Base-by-base conservation (phyloP, 1,284 basidiomycete species). In the Trichosporon coremiiforme region DNA sequence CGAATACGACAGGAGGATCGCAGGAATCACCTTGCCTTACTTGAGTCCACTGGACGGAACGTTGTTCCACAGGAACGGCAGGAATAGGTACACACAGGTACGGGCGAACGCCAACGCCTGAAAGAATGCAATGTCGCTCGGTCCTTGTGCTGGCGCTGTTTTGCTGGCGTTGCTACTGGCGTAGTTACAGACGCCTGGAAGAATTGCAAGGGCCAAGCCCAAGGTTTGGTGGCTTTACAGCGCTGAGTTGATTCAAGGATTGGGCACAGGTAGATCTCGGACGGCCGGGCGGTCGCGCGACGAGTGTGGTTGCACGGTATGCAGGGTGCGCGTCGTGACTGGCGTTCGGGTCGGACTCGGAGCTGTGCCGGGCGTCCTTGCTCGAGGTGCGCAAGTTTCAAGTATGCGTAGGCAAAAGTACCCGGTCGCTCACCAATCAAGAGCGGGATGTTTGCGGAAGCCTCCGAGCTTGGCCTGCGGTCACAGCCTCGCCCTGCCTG, bases 321-420 rank as follows among this genome's bases (percentile, higher is more conserved):
- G 15, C 45, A 20, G 50, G 47, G 13, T 8, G n/a, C n/a, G 47
- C 20, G 20, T 7, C 33, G n/a, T 3, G 25, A 25, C 25, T 25
- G 25, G 25, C n/a, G 50, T 17, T 53, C 50, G 50, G 20, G 20
- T 53, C 50, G 50, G 50, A 25, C 47, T 22, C 47, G 50, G 50
- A 17, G 50, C n/a, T 22, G 45, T 10, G 50, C n/a, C 50, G 7
- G 7, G 47, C n/a, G 47, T 25, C 25, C 45, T 47, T 6, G 47
- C n/a, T 50, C 47, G 50, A 7, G 50, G 50, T 2, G n/a, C 20
- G 50, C 50, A 53, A 53, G 50, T 53, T 53, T 53, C 50, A 53
- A 20, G 50, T 53, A 7, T 7, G 6, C n/a, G 50, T 8, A 20
- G 50, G 8, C 50, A 13, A 12, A 53, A 25, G 25, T 53, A 53